Base-by-base conservation (phyloP, 2,329 filamentous ascomycete genomes). In the Fusarium tuaranense region DNA sequence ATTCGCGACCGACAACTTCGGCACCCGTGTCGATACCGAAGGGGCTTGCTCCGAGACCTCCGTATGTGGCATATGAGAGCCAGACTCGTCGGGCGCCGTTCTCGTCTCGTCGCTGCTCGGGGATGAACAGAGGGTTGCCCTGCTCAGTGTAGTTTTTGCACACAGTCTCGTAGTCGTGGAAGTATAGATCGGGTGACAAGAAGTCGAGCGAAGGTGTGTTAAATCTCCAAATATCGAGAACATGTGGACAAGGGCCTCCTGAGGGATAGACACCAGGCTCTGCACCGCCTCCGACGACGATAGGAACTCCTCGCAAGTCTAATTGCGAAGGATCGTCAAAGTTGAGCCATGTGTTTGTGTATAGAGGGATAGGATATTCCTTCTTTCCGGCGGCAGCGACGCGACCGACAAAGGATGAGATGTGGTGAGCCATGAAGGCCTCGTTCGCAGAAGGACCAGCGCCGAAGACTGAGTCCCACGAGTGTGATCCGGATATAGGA, bases 51-150 rank as follows among this genome's bases (percentile, higher is more conserved):
- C 85, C 85, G 0, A 87, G 72, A 3, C 81, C 81, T 14, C 79
- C 79, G 61, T 85, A 83, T 0, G 83, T 82, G 2, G 83, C 85
- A 22, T 83, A 84, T 0, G 86, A 82, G 0, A 82, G 61, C 84
- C 84, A 87, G 1, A 86, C 76, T 3, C 86, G 72, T 7, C 85
- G 77, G 0, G 84, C 82, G 7, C 86, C 86, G 32, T 83, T 81
- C 39, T 86, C 86, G 63, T 88, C 87, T 14, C 87, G 82, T 7
- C 86, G 81, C 73, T 88, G 87, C 78, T 89, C 87, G 0, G 87
- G 87, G 41, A 89, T 88, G 71, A 88, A 88, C 0, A 89, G 80
- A 0, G 86, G 82, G 70, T 88, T 84, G 13, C 79, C 77, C 5
- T 82, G 78, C 60, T 87, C 84, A 4, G 82, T 77, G 68, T 88